Percentiles rank a stretch among this genome's conserved stretches.
These are phyloP conservation scores for Metschnikowia lunata DNA, from an alignment of 805 yeast genomes.

Conservation along the genomic window DNA sequence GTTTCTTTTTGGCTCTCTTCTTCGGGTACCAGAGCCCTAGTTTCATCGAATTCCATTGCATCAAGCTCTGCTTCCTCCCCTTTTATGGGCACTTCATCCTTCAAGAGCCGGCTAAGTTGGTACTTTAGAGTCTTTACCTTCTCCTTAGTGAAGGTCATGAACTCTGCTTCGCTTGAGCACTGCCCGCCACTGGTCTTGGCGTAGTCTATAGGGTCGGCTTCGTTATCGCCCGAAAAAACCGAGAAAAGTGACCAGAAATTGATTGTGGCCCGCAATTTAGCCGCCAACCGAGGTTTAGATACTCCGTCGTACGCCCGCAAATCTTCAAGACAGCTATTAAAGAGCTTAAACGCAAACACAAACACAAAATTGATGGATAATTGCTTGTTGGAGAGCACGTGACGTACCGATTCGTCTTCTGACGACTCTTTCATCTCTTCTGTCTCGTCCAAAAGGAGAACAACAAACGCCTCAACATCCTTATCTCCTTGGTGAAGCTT, in stretches of 20 bases:
- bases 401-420: slow-evolving; percentile 37
- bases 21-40: neutral
- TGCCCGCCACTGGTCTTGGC: slow-evolving; percentile 57
- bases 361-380: slow-evolving; percentile 32
- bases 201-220: slow-evolving; percentile 26
- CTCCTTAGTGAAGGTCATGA: slow-evolving; percentile 45
- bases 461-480: slow-evolving; percentile 57
- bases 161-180: slow-evolving; percentile 55
- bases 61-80: slow-evolving; percentile 28
- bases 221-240: slow-evolving; percentile 25
- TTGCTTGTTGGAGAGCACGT: slow-evolving; percentile 55
- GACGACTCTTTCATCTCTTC: slow-evolving; percentile 52
- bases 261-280: slow-evolving; percentile 49
- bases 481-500: slow-evolving; percentile 54
- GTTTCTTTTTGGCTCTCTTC: neutral
- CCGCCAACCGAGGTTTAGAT: slow-evolving; percentile 42
- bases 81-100: slow-evolving; percentile 29
- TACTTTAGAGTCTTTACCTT: slow-evolving; percentile 47
- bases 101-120: slow-evolving; percentile 36
- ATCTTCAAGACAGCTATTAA: slow-evolving; percentile 40
- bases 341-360: slow-evolving; percentile 53
- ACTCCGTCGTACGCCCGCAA: slow-evolving; percentile 41
- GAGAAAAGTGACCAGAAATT: slow-evolving; percentile 49
- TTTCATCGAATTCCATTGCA: neutral
- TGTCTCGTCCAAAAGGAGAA: slow-evolving; percentile 61